Conservation (phyloP, 768 basidiomycete genomes). For the Roridomyces roridus region DNA sequence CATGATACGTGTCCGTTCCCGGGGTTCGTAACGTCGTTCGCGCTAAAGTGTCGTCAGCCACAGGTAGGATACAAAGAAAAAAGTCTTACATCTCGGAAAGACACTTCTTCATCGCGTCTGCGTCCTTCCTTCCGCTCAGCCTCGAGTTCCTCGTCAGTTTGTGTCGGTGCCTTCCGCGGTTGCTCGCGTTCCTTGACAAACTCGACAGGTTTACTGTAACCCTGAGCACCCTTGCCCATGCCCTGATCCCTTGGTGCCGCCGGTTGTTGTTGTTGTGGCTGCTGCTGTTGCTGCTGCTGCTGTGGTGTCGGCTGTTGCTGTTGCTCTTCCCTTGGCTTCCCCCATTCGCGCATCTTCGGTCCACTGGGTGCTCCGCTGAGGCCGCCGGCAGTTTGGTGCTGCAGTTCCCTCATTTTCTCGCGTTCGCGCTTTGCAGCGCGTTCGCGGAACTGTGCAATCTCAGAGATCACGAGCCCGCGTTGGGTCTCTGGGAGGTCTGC, state of each 20-base stretch:
- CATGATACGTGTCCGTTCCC: constrained; percentile 84
- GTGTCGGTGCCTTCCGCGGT: constrained; percentile 46
- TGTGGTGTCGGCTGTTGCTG: constrained; percentile 39
- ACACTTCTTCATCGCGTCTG: constrained; percentile 80
- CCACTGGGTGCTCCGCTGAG: constrained; percentile 65
- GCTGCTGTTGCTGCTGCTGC: constrained; percentile 35
- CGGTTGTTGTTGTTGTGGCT: constrained; percentile 37
- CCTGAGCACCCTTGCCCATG: constrained; percentile 73
- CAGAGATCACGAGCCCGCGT: constrained; percentile 91
- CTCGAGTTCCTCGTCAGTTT: constrained; percentile 91
- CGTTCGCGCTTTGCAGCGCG: constrained; percentile 90
- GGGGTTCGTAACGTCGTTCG: constrained; percentile 91
- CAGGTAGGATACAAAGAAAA: background rate
- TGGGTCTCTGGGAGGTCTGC: constrained; percentile 95
- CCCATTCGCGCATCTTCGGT: constrained; percentile 82
- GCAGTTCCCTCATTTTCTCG: constrained; percentile 85
- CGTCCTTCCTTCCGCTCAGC: constrained; percentile 78
- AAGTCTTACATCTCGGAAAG: constrained; percentile 82
- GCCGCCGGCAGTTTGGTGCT: constrained; percentile 52
- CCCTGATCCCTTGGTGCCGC: constrained; percentile 50
- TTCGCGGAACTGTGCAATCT: constrained; percentile 96
- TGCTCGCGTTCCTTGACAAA: constrained; percentile 78
- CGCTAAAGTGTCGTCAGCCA: constrained; percentile 55
- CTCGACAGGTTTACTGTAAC: constrained; percentile 78
- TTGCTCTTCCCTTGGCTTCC: constrained; percentile 58